Percentiles rank a stretch among this genome's conserved stretches.
Conservation (phyloP, 352 stramenopile species). For the Phytophthora hibernalis region DNA sequence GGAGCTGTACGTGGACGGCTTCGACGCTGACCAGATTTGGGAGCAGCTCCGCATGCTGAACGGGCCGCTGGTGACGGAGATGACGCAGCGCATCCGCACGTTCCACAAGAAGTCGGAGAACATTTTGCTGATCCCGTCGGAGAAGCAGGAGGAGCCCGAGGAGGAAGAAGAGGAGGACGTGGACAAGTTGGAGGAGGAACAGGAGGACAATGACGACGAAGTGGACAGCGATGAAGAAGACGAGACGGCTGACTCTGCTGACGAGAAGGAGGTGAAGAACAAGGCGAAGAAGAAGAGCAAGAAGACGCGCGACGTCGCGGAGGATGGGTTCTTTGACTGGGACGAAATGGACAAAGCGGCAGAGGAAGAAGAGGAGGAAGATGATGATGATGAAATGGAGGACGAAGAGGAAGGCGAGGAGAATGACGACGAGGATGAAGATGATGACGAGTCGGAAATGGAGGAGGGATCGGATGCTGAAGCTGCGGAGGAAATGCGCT, state of each 20-base stretch:
- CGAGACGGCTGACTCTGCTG: conserved; percentile 25
- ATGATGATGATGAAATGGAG: conserved; percentile 49
- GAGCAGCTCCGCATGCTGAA: conserved; percentile 88
- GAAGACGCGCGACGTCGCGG: conserved; percentile 68
- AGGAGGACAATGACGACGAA: conserved; percentile 40
- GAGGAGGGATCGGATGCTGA: conserved; percentile 63
- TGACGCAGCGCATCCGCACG: conserved; percentile 73
- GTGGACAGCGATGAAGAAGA: conserved; percentile 41
- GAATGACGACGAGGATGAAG: conserved; percentile 49
- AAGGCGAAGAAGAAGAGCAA: conserved; percentile 57
- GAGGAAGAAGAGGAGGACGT: conserved; percentile 40
- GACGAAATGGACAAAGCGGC: conserved; percentile 88
- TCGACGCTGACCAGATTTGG: conserved; percentile 88
- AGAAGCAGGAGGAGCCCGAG: conserved; percentile 47
- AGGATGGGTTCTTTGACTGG: conserved; percentile 89
- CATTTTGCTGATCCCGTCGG: conserved; percentile 66
- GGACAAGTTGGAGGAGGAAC: conserved; percentile 30
- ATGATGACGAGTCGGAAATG: conserved; percentile 59
- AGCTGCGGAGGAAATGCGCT: conserved; percentile 61
- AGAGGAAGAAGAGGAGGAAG: conserved; percentile 68
- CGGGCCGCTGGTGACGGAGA: conserved; percentile 68
- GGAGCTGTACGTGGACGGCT: conserved; percentile 84
- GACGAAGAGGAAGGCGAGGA: conserved; percentile 43
- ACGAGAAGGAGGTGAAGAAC: conserved; percentile 45
- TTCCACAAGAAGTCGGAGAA: conserved; percentile 68